Evolutionary conservation across 2,329 filamentous ascomycete genomes (phyloP).

Genomic region (Exophiala phaeomuriformis): DNA sequence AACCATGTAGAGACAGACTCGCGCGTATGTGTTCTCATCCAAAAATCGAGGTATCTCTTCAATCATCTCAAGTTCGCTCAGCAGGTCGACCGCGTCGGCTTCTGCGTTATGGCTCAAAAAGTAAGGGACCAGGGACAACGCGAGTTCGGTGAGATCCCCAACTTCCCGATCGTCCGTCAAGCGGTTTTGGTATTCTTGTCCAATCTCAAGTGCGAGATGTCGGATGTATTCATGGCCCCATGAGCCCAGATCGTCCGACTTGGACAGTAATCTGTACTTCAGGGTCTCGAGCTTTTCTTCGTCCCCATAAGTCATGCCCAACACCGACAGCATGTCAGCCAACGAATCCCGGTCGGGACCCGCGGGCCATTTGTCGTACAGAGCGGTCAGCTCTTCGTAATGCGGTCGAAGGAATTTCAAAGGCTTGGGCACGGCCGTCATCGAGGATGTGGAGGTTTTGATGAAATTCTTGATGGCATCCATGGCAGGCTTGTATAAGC

Average conservation of each 20-base stretch:
- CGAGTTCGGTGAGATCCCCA: conserved; percentile 77
- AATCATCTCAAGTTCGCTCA: conserved; percentile 97
- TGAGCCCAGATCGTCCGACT: conserved; percentile 84
- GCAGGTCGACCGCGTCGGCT: conserved; percentile 91
- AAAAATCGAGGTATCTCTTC: conserved; percentile 82
- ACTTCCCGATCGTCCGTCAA: conserved; percentile 76
- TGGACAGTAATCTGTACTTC: conserved; percentile 78
- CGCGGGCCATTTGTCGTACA: conserved; percentile 82
- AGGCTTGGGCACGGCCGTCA: conserved; percentile 98
- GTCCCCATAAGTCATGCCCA: conserved; percentile 98
- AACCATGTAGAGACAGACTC: conserved; percentile 96
- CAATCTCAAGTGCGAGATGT: conserved; percentile 90
- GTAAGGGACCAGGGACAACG: conserved; percentile 77
- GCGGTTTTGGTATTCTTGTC: conserved; percentile 84
- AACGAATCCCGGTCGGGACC: conserved; percentile 69
- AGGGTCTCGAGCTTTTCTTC: conserved; percentile 93
- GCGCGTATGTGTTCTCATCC: conserved; percentile 85
- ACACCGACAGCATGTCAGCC: conserved; percentile 91
- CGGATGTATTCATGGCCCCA: conserved; percentile 99
- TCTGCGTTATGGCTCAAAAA: conserved; percentile 97
- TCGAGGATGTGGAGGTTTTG: conserved; percentile 97
- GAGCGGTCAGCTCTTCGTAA: conserved; percentile 78
- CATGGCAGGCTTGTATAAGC: conserved; percentile 83
- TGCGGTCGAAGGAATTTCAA: conserved; percentile 96
- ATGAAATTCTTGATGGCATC: conserved; percentile 98